phyloP scores from a whole-genome alignment of 208 protist genomes.

The Trypanosoma lewisi region DNA sequence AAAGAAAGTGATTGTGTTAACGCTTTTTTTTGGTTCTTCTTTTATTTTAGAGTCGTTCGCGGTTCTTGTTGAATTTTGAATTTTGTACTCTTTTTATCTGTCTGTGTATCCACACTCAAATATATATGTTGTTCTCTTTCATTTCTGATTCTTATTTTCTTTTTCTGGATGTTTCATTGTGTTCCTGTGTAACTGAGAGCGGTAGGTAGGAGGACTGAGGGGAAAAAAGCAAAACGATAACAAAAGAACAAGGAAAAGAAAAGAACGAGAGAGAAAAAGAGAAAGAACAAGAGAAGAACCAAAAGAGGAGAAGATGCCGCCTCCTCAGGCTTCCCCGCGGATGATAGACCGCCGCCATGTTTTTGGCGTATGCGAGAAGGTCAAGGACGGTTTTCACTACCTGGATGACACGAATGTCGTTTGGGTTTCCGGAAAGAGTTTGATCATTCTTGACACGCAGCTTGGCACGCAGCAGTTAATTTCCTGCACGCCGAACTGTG shows the following conservation, averaged over 20 bases:
- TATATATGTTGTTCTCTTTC: constrained; percentile 16
- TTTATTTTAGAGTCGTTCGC: not conserved
- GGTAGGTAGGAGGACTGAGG: not conserved
- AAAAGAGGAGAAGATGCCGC: constrained; percentile 13
- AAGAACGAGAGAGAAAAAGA: constrained; percentile 14
- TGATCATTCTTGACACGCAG: constrained; percentile 92
- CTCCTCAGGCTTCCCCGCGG: constrained; percentile 15
- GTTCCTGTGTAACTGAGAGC: not conserved
- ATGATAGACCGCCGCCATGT: constrained; percentile 88
- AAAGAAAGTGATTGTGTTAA: not conserved
- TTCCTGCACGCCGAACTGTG: constrained; percentile 76
- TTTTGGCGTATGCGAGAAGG: constrained; percentile 92
- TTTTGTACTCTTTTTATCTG: constrained; percentile 1
- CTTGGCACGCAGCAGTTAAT: constrained; percentile 90
- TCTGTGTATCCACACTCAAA: not conserved
- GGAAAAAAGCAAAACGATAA: not conserved
- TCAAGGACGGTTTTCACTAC: constrained; percentile 92
- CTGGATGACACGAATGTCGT: constrained; percentile 92
- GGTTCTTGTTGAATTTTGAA: not conserved
- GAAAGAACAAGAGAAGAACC: constrained; percentile 23
- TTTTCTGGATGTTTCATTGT: not conserved
- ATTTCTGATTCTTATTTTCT: constrained; percentile 13
- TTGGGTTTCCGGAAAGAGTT: constrained; percentile 91
- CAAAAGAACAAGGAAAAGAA: not conserved
- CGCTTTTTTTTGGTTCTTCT: not conserved